A percentile compares a stretch with the other conserved stretches of the same genome.
Conservation (phyloP, 2,329 filamentous ascomycete genomes). For the Penicillium sp. region DNA sequence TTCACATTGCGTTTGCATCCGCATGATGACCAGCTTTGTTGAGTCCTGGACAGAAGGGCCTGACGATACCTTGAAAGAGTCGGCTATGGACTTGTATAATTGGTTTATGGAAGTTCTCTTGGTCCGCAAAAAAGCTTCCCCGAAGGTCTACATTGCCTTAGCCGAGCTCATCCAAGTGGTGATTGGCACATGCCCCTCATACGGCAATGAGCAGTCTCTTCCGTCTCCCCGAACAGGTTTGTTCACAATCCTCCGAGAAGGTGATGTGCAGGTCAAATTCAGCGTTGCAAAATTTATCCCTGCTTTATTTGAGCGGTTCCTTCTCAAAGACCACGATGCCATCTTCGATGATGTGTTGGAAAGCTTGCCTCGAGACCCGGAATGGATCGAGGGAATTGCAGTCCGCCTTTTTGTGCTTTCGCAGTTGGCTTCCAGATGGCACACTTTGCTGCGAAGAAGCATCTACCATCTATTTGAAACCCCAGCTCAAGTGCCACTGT, state of each 20-base stretch:
- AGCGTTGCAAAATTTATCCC: conserved; percentile 62
- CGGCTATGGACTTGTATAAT: conserved; percentile 66
- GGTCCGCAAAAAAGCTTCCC: conserved; percentile 60
- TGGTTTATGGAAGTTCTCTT: conserved; percentile 64
- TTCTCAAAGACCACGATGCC: conserved; percentile 72
- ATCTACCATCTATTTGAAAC: conserved; percentile 94
- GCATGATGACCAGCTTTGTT: conserved; percentile 57
- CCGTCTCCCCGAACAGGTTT: conserved; percentile 62
- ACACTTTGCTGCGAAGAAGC: conserved; percentile 73
- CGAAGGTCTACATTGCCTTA: conserved; percentile 58
- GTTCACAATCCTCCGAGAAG: conserved; percentile 60
- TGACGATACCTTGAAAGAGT: conserved; percentile 52
- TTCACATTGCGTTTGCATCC: conserved; percentile 58
- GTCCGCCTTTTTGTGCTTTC: conserved; percentile 69
- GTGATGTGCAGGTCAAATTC: conserved; percentile 65
- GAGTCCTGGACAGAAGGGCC: conserved; percentile 53
- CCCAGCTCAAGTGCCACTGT: conserved; percentile 60
- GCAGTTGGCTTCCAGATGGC: conserved; percentile 70
- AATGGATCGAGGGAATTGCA: conserved; percentile 72
- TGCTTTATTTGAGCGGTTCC: conserved; percentile 67
- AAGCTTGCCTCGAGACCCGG: conserved; percentile 63
- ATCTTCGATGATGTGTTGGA: conserved; percentile 77
- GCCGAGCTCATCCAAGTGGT: conserved; percentile 62
- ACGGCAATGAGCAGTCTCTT: conserved; percentile 52
- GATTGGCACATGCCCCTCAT: conserved; percentile 58